Percentiles rank a stretch among this genome's conserved stretches.
Conservation (phyloP, 1,284 basidiomycete species). For the Hemileia vastatrix region DNA sequence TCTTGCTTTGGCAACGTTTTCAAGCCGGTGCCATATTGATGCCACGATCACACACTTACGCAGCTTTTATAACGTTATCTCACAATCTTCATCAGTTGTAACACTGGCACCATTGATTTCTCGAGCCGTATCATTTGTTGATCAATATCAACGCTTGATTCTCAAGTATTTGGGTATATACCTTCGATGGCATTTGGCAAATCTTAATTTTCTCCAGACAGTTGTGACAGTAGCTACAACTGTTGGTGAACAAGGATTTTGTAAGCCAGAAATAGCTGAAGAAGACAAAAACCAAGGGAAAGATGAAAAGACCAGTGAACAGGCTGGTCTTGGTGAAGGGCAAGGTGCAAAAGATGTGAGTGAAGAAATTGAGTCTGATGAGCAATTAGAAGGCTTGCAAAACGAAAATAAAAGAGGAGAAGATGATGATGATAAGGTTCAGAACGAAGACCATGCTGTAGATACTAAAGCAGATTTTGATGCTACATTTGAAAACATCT, state of each 20-base stretch:
- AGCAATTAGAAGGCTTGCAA: conserved; percentile 86
- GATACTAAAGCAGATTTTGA: conserved; percentile 56
- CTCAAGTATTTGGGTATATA: conserved; percentile 53
- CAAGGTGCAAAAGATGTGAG: conserved; percentile 74
- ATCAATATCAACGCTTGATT: conserved; percentile 53
- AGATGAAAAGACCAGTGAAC: conserved; percentile 51
- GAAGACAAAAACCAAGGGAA: conserved; percentile 48
- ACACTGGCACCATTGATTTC: conserved; percentile 35
- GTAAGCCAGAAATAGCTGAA: conserved; percentile 64
- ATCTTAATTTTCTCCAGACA: conserved; percentile 12
- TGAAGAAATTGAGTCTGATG: conserved; percentile 87
- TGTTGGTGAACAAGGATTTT: conserved; percentile 80
- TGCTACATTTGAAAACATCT: conserved; percentile 59
- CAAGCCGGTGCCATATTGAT: conserved; percentile 36
- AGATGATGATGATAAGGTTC: conserved; percentile 46
- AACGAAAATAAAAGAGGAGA: conserved; percentile 63
- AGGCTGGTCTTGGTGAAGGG: conserved; percentile 77
- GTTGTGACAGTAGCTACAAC: conserved; percentile 44
- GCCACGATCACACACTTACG: conserved; percentile 41
- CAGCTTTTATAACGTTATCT: conserved; percentile 28
- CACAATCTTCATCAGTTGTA: conserved; percentile 8
- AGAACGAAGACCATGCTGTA: conserved; percentile 36
- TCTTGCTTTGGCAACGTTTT: conserved; percentile 28
- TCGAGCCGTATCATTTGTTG: conserved; percentile 59
- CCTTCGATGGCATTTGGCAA: conserved; percentile 12